A percentile compares a stretch with the other conserved stretches of the same genome.
Evolutionary conservation across 2,329 filamentous ascomycete genomes (phyloP).

Genomic region (Juglanconis oblonga): DNA sequence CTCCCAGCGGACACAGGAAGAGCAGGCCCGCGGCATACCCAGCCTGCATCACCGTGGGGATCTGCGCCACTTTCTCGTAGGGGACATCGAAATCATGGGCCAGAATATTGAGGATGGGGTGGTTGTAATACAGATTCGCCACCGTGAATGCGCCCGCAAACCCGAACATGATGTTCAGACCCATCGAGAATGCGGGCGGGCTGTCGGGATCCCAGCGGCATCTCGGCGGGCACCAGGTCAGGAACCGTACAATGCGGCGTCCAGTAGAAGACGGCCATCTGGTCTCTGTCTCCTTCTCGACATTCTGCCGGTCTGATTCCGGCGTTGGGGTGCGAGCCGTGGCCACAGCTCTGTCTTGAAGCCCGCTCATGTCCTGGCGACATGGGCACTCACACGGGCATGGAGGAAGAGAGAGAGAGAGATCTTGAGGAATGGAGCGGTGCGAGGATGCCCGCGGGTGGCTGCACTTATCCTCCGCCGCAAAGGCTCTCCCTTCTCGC

Average conservation of each 20-base stretch:
- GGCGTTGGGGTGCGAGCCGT: not conserved
- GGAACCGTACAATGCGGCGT: not conserved
- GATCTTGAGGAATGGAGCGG: too few species aligned
- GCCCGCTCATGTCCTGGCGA: not conserved
- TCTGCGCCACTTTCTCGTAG: slow-evolving; percentile 60
- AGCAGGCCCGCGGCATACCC: slow-evolving; percentile 71
- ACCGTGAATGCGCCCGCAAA: slow-evolving; percentile 52
- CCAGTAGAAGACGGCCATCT: not conserved
- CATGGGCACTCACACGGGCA: not conserved
- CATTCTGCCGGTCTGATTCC: not conserved
- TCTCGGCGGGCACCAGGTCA: not conserved
- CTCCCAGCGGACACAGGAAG: slow-evolving; percentile 72
- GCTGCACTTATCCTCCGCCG: too few species aligned
- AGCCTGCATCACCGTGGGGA: slow-evolving; percentile 72
- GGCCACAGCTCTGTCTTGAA: not conserved
- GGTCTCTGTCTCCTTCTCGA: not conserved
- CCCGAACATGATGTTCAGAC: not conserved
- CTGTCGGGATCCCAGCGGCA: slow-evolving; percentile 3
- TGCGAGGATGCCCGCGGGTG: too few species aligned
- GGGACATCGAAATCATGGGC: slow-evolving; percentile 65
- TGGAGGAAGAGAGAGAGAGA: too few species aligned
- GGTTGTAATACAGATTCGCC: slow-evolving; percentile 74
- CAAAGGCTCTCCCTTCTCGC: too few species aligned
- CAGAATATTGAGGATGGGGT: slow-evolving; percentile 71
- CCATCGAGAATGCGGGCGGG: not conserved